These are phyloP conservation scores for Lipomyces anomalus DNA, from an alignment of 805 yeast genomes.

Conservation along the genomic window DNA sequence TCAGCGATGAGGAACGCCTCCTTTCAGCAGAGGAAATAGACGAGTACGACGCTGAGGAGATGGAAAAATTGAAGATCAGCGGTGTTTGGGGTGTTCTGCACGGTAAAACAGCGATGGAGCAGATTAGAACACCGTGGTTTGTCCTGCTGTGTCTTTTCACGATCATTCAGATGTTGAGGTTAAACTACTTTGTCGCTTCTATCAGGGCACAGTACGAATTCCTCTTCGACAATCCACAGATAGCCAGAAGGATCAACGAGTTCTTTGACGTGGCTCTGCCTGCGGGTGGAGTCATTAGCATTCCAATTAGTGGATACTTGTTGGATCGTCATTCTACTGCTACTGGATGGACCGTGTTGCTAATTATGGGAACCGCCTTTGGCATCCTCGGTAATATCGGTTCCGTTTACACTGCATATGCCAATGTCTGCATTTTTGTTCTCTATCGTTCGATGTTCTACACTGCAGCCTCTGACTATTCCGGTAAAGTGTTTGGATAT, in stretches of 20 bases:
- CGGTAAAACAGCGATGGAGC: slow-evolving; percentile 45
- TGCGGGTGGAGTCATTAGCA: slow-evolving; percentile 77
- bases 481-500: slow-evolving; percentile 90
- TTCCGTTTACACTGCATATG: slow-evolving; percentile 45
- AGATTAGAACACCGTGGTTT: slow-evolving; percentile 64
- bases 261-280: slow-evolving; percentile 86
- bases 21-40: slow-evolving; percentile 7
- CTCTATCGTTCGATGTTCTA: slow-evolving; percentile 87
- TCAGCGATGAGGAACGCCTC: slow-evolving; percentile 1
- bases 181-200: slow-evolving; percentile 90
- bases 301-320: slow-evolving; percentile 78
- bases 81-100: slow-evolving; percentile 79
- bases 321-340: slow-evolving; percentile 69
- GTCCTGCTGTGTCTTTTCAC: slow-evolving; percentile 70
- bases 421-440: slow-evolving; percentile 68
- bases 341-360: slow-evolving; percentile 44
- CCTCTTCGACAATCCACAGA: slow-evolving; percentile 47
- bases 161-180: slow-evolving; percentile 81
- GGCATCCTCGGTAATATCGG: slow-evolving; percentile 68
- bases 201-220: slow-evolving; percentile 74
- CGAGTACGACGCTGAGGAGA: slow-evolving; percentile 20
- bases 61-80: slow-evolving; percentile 27
- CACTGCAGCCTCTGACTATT: slow-evolving; percentile 85
- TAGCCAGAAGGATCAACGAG: slow-evolving; percentile 56
- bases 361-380: slow-evolving; percentile 51